These are phyloP conservation scores for Talaromyces atroroseus DNA, from an alignment of 2,329 filamentous ascomycete species.

Conservation along the genomic window DNA sequence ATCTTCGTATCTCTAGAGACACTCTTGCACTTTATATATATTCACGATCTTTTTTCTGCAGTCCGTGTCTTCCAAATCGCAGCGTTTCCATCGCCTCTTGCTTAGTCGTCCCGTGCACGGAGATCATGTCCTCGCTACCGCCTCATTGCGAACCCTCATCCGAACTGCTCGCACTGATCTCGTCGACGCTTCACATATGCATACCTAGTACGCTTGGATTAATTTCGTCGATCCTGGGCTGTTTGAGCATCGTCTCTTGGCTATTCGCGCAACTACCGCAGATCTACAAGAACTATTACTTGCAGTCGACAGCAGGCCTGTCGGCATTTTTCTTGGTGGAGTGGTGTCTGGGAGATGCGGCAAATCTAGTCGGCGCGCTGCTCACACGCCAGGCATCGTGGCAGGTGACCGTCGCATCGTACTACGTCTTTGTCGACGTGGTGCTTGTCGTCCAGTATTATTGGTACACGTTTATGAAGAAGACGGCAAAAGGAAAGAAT, in stretches of 20 bases:
- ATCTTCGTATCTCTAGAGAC: background rate
- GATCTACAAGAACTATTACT: constrained; percentile 62
- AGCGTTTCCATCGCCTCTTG: background rate
- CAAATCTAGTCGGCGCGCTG: constrained; percentile 58
- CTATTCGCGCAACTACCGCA: constrained; percentile 65
- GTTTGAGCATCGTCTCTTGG: constrained; percentile 61
- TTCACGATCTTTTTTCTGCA: background rate
- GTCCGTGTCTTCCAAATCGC: background rate
- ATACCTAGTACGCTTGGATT: constrained; percentile 59
- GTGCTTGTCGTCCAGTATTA: constrained; percentile 59
- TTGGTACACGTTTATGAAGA: constrained; percentile 58
- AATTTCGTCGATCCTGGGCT: constrained; percentile 56
- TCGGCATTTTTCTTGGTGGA: constrained; percentile 61
- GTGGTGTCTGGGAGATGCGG: constrained; percentile 61
- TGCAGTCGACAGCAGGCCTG: constrained; percentile 60
- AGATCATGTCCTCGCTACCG: constrained; percentile 37
- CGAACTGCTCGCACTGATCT: constrained; percentile 53
- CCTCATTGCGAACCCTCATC: constrained; percentile 56
- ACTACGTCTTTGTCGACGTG: constrained; percentile 63
- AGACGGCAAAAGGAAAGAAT: constrained; percentile 38
- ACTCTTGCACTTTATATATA: background rate
- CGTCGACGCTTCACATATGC: constrained; percentile 56
- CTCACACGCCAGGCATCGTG: constrained; percentile 61
- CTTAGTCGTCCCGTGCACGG: background rate
- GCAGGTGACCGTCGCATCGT: constrained; percentile 60